Evolutionary conservation across 768 basidiomycete species (phyloP), one percentile per base, ranked within the genome.

Genomic region (Coprinopsis strossmayeri): DNA sequence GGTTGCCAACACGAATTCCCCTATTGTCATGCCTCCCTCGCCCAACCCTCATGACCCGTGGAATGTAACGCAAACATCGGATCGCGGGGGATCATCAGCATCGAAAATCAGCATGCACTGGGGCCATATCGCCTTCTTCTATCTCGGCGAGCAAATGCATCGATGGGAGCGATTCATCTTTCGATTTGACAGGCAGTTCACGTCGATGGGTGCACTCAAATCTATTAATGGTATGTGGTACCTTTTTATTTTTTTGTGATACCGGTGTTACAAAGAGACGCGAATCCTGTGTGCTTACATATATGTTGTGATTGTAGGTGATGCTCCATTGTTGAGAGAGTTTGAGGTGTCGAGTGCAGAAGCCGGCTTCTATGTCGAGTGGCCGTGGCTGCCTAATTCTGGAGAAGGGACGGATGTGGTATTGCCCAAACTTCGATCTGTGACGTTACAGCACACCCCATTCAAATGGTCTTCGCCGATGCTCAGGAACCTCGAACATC

Each of bases 151-250:
- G 55, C 84, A 88, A 60, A 89, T 89, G 80, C 79, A 80, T 54
- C 76, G 87, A 24, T 91, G 87, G 87, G 74, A 85, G 59, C 73
- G 87, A 20, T 91, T 91, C 56, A 75, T 89, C 10, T 89, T 91
- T 57, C 70, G 82, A 34, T 90, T 87, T 55, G 85, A 88, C 58
- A 83, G 79, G 60, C 82, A 82, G 27, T 89, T 89, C 62, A 65
- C 79, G 15, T 87, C 86, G 2, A 77, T 88, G 67, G 69, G 71
- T 49, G 86, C 88, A 5, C 72, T 91, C 53, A 84, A 84, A 60
- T 77, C 81, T 15, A 81, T 90, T 56, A 75, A 72, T 45, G 85
- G 87, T 87, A 52, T 40, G 78, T 66, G 37, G 38, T 35, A 18
- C 23, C 20, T 45, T 18, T 21, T 45, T 30, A 27, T 35, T 38